Evolutionary conservation across 108 stramenopile genomes (phyloP).

Genomic region (Nitzschia sp.): DNA sequence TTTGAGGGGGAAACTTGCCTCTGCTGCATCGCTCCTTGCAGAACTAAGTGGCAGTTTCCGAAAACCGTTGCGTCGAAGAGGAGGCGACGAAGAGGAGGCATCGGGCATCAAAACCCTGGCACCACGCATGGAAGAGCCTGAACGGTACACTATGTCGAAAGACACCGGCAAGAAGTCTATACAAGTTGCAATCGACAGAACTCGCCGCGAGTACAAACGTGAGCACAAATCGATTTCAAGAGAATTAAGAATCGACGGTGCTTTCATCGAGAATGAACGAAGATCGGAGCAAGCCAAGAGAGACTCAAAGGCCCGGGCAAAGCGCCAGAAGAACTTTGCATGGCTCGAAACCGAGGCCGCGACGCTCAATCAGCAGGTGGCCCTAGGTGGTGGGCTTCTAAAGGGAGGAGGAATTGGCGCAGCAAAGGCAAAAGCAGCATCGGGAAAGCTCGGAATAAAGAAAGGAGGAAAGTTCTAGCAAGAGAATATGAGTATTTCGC

Average conservation of each 20-base stretch:
- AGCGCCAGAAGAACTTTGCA: slow-evolving; percentile 86
- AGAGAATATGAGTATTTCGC: no score
- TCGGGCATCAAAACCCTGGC: slow-evolving; percentile 74
- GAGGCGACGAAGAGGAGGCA: slow-evolving; percentile 24
- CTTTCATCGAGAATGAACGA: slow-evolving; percentile 82
- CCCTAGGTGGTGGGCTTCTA: slow-evolving; percentile 79
- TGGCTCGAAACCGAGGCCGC: slow-evolving; percentile 93
- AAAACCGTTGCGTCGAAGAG: slow-evolving; percentile 56
- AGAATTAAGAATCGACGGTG: slow-evolving; percentile 86
- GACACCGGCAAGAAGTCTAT: slow-evolving; percentile 88
- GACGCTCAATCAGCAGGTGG: slow-evolving; percentile 91
- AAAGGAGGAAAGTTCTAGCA: slow-evolving; percentile 86
- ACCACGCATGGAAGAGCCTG: slow-evolving; percentile 89
- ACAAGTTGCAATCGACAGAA: slow-evolving; percentile 83
- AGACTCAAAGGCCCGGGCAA: slow-evolving; percentile 65
- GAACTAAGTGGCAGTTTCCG: slow-evolving; percentile 37
- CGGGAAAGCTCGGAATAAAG: slow-evolving; percentile 85
- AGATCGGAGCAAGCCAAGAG: slow-evolving; percentile 64
- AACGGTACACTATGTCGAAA: slow-evolving; percentile 84
- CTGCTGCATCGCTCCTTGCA: slow-evolving; percentile 42
- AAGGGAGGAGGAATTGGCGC: slow-evolving; percentile 86
- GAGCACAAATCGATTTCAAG: slow-evolving; percentile 94
- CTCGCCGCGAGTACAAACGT: slow-evolving; percentile 92
- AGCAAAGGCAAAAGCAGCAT: slow-evolving; percentile 70
- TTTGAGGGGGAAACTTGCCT: slow-evolving; percentile 43